These are phyloP conservation scores for Gyrodon lividus DNA, from an alignment of 768 basidiomycete species.

Conservation along the genomic window DNA sequence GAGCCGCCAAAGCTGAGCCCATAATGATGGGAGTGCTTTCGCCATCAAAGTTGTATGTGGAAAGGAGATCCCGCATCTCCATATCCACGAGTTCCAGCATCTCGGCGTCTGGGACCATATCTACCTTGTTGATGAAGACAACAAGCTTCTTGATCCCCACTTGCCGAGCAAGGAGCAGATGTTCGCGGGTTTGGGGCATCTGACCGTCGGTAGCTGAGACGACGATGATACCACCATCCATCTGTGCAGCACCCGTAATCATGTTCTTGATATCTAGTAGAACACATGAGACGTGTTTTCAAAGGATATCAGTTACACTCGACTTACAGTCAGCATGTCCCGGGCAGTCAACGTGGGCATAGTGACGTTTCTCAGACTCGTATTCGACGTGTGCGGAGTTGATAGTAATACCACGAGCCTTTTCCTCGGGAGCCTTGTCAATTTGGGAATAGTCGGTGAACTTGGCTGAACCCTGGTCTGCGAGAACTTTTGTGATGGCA, in stretches of 20 bases:
- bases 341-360: constrained; percentile 98
- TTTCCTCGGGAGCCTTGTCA: constrained; percentile 99
- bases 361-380: constrained; percentile 86
- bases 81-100: constrained; percentile 99
- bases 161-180: constrained; percentile 94
- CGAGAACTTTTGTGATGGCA: constrained; percentile 91
- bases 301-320: constrained; percentile 2
- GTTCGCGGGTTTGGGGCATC: constrained; percentile 99
- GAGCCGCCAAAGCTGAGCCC: constrained; percentile 94
- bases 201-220: constrained; percentile 99
- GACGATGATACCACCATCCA: constrained; percentile 95
- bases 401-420: constrained; percentile 99
- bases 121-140: constrained; percentile 99
- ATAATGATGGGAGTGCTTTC: constrained; percentile 97
- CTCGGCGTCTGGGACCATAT: constrained; percentile 93
- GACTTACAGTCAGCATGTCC: constrained; percentile 90
- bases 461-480: constrained; percentile 66
- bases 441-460: constrained; percentile 98
- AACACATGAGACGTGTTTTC: constrained; percentile 4
- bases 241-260: constrained; percentile 98
- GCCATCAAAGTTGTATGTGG: constrained; percentile 93
- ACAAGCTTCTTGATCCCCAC: constrained; percentile 97
- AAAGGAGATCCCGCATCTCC: constrained; percentile 97
- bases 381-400: constrained; percentile 99
- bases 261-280: constrained; percentile 89